A percentile compares a stretch with the other conserved stretches of the same genome.
Conservation (phyloP, 1,139 yeast species). For the Suhomyces panamericanus region DNA sequence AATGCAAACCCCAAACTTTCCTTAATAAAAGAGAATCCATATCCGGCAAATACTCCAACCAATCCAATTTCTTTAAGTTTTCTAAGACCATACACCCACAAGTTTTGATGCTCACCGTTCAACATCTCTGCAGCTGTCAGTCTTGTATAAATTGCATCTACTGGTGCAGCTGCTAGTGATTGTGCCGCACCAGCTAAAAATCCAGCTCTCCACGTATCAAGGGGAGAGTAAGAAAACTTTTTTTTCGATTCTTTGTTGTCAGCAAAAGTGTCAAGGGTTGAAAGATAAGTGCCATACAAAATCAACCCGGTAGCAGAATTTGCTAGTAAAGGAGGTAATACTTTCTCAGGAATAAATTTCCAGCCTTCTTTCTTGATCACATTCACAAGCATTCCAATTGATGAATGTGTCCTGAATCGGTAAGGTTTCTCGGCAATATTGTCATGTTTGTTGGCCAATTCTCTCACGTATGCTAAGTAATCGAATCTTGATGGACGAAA, state of each 20-base stretch:
- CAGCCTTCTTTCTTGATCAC: slow-evolving; percentile 82
- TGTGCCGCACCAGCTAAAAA: slow-evolving; percentile 83
- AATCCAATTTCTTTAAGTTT: slow-evolving; percentile 75
- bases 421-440: slow-evolving; percentile 59
- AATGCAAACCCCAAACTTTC: slow-evolving; percentile 86
- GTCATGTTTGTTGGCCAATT: slow-evolving; percentile 48
- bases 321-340: slow-evolving; percentile 83
- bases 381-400: slow-evolving; percentile 66
- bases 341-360: slow-evolving; percentile 80
- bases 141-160: slow-evolving; percentile 86
- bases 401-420: slow-evolving; percentile 71
- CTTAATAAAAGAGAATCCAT: slow-evolving; percentile 69
- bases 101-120: slow-evolving; percentile 63
- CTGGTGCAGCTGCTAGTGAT: slow-evolving; percentile 90
- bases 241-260: slow-evolving; percentile 9
- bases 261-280: slow-evolving; percentile 40
- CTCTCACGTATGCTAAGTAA: slow-evolving; percentile 67
- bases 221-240: slow-evolving; percentile 27
- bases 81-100: slow-evolving; percentile 74
- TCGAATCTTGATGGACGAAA: slow-evolving; percentile 91
- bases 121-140: slow-evolving; percentile 74
- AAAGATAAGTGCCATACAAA: slow-evolving; percentile 76
- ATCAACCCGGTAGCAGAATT: slow-evolving; percentile 87
- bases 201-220: slow-evolving; percentile 78
- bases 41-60: slow-evolving; percentile 89